These are phyloP conservation scores for Leccinum sublutescens DNA, from an alignment of 768 basidiomycete genomes.

Conservation along the genomic window DNA sequence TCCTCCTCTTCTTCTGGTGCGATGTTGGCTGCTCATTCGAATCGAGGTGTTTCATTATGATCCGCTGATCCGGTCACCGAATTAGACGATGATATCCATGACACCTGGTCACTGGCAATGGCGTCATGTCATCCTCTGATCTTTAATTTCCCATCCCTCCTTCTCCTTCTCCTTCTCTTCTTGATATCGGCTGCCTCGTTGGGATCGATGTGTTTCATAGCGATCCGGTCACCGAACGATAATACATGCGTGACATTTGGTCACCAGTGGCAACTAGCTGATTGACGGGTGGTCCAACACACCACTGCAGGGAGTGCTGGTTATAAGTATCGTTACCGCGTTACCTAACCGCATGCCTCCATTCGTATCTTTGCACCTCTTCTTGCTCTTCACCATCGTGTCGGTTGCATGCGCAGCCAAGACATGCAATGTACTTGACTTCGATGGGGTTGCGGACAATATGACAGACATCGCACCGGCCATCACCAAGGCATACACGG, in stretches of 20 bases:
- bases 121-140: neutral
- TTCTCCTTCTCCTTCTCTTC: neutral
- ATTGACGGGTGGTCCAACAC: neutral
- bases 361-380: neutral
- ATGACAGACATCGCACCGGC: slow-evolving; percentile 5
- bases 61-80: too few relatives aligned
- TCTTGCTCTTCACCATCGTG: neutral
- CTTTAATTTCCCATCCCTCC: neutral
- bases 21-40: neutral
- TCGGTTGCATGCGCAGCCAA: neutral
- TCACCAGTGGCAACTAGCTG: neutral
- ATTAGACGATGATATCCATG: neutral
- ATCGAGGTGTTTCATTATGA: too few relatives aligned
- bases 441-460: slow-evolving; percentile 9
- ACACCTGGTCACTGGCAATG: neutral
- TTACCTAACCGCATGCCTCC: neutral
- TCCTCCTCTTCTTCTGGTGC: neutral
- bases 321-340: neutral
- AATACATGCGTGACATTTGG: neutral
- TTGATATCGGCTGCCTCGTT: too few relatives aligned
- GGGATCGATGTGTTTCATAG: too few relatives aligned
- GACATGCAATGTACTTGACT: slow-evolving; percentile 10
- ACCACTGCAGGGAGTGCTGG: neutral
- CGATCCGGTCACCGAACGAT: too few relatives aligned
- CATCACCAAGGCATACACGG: slow-evolving; percentile 1